These are phyloP conservation scores for Vigna trinervia DNA, from an alignment of 306 rosid genomes.

Conservation along the genomic window DNA sequence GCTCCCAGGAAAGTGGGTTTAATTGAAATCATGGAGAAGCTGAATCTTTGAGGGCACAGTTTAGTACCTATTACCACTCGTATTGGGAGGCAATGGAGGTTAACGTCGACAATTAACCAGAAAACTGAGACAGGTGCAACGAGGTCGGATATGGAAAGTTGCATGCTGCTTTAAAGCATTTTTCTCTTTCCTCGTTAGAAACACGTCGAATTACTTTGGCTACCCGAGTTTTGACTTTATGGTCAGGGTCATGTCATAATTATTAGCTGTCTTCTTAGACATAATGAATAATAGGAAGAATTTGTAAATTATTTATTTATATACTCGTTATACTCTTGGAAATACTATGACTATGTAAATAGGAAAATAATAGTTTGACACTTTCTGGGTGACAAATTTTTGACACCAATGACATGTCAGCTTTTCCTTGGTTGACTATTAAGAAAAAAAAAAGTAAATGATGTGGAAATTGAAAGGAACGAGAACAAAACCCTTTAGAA, in stretches of 20 bases:
- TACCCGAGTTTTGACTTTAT: constrained; percentile 52
- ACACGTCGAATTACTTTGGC: constrained; percentile 41
- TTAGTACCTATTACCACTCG: neutral
- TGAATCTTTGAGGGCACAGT: neutral
- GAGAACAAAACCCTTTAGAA: too few relatives aligned
- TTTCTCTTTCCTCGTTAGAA: constrained; percentile 36
- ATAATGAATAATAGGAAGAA: constrained; percentile 35
- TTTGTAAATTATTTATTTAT: too few relatives aligned
- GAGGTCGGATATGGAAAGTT: constrained; percentile 13
- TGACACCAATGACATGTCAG: too few relatives aligned
- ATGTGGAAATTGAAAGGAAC: too few relatives aligned
- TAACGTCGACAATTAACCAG: constrained; percentile 41
- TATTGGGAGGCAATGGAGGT: constrained; percentile 33
- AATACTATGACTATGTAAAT: too few relatives aligned
- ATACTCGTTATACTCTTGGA: too few relatives aligned
- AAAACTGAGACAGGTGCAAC: constrained; percentile 13
- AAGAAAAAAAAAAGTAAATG: too few relatives aligned
- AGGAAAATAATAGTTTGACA: too few relatives aligned
- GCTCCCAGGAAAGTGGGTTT: neutral
- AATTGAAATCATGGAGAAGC: neutral
- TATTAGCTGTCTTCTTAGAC: constrained; percentile 50
- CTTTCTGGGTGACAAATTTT: too few relatives aligned
- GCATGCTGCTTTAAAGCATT: constrained; percentile 37
- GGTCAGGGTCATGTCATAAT: constrained; percentile 43
- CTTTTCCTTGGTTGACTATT: too few relatives aligned